phyloP scores from a whole-genome alignment of 768 basidiomycete species.

The Lepiota venenata region DNA sequence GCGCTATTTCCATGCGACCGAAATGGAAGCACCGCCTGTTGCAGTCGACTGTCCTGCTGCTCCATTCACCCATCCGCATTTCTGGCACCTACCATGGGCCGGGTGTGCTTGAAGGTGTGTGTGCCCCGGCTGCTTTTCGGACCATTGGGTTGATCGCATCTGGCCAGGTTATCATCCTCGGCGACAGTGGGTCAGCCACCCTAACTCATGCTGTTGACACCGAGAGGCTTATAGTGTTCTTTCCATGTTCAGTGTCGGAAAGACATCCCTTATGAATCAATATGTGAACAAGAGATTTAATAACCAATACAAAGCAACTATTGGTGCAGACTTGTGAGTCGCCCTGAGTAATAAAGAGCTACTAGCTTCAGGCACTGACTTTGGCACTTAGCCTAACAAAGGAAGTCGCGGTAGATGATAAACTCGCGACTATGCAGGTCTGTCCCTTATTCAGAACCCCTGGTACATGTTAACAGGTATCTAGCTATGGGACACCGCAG shows the following conservation, averaged over 20 bases:
- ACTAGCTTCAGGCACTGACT: slow-evolving; percentile 17
- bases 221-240: slow-evolving; percentile 13
- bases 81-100: slow-evolving; percentile 69
- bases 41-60: background rate
- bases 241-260: slow-evolving; percentile 72
- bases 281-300: slow-evolving; percentile 99
- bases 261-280: slow-evolving; percentile 99
- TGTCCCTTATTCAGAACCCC: slow-evolving; percentile 8
- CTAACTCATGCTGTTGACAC: slow-evolving; percentile 2
- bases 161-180: slow-evolving; percentile 92
- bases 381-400: slow-evolving; percentile 73
- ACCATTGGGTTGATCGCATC: background rate
- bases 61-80: slow-evolving; percentile 13
- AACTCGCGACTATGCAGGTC: slow-evolving; percentile 98
- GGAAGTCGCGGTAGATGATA: slow-evolving; percentile 98
- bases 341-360: slow-evolving; percentile 10
- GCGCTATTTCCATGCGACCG: slow-evolving; percentile 1
- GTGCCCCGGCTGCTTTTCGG: slow-evolving; percentile 7
- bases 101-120: slow-evolving; percentile 78
- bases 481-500: slow-evolving; percentile 98
- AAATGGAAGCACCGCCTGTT: slow-evolving; percentile 3
- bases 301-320: slow-evolving; percentile 99
- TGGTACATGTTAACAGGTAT: slow-evolving; percentile 1
- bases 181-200: slow-evolving; percentile 82
- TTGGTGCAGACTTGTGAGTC: slow-evolving; percentile 92